Evolutionary conservation across 805 yeast genomes (phyloP), one percentile per base, ranked within the genome.

Genomic region (Pichia manshurica): DNA sequence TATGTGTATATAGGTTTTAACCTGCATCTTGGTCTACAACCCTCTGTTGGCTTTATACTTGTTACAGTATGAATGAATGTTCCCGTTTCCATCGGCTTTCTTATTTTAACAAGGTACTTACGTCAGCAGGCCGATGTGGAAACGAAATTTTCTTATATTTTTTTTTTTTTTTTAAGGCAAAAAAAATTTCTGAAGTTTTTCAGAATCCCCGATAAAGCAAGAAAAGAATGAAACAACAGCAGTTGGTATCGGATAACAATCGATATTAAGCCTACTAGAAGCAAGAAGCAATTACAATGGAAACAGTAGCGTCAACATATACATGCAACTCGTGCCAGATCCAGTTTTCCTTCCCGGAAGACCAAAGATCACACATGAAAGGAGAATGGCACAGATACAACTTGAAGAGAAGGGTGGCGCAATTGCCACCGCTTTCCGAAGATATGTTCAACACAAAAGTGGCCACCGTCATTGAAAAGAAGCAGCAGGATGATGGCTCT

Each of bases 351-450:
- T 74, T 82, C 35, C 84, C 96, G 12, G 95, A 84, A 54, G 73
- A 83, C 48, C 99, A 93, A 69, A 75, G 98, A 53, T 76, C 76
- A 51, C 99, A 93, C 63, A 93, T 93, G 99, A 88, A 87, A 64
- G 82, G 96, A 2, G 99, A 93, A 47, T 93, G 98, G 99, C 99
- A 93, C 62, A 77, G 99, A 53, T 93, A 93, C 65, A 93, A 93
- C 59, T 73, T 93, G 60, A 93, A 93, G 63, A 81, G 99, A 68
- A 78, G 96, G 58, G 96, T 93, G 29, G 96, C 96, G 1, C 76
- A 77, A 28, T 67, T 89, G 49, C 83, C 90, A 6, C 83, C 95
- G 1, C 78, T 89, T 28, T 47, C 51, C 7, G 68, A 66, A 44
- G 49, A 49, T 4, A 45, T 56, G 5, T 66, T 66, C 48, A 57